Base-by-base conservation (phyloP, 441 rosid species). In the Populus trichocarpa region DNA sequence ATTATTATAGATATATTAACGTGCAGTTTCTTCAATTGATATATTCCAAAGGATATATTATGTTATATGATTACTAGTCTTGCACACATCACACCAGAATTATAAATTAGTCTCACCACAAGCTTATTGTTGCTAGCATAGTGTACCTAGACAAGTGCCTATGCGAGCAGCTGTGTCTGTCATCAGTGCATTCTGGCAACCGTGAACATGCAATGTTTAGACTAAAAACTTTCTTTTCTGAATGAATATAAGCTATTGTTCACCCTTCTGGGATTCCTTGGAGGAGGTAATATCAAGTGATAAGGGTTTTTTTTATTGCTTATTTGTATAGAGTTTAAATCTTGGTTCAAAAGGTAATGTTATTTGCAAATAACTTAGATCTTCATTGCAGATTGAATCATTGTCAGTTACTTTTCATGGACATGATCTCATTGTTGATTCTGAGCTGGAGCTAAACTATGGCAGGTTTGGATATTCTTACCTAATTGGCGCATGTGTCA, bases 341-440 rank as follows among this genome's bases (percentile, higher is more conserved):
- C 25, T 14, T 69, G 33, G 13, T 8, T 5, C 14, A 42, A 13
- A 11, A 26, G 68, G 5, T 26, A 18, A 25, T 26, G 53, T 22
- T 66, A 13, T 26, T 67, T 46, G 30, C 32, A 67, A 14, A 67
- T 8, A 46, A 25, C 14, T 77, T 35, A 8, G 65, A 14, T 70
- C 64, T 8, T 79, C 22, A 33, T 84, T 88, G 86, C 98, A 96
- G 98, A 92, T 96, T 50, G 99, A 92, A 81, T 94, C 99, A 25
- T 75, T 96, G 66, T 94, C 98, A 66, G 94, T 96, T 20, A 96
- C 99, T 67, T 96, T 96, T 78, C 99, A 96, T 68, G 99, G 99
- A 33, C 91, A 96, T 68, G 98, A 96, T 74, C 95, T 96, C 71
- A 91, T 96, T 65, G 94, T 96, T 61, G 99, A 96, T 84, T 87